These are phyloP conservation scores for Grosmannia clavigera DNA, from an alignment of 2,329 filamentous ascomycete species.

Conservation along the genomic window DNA sequence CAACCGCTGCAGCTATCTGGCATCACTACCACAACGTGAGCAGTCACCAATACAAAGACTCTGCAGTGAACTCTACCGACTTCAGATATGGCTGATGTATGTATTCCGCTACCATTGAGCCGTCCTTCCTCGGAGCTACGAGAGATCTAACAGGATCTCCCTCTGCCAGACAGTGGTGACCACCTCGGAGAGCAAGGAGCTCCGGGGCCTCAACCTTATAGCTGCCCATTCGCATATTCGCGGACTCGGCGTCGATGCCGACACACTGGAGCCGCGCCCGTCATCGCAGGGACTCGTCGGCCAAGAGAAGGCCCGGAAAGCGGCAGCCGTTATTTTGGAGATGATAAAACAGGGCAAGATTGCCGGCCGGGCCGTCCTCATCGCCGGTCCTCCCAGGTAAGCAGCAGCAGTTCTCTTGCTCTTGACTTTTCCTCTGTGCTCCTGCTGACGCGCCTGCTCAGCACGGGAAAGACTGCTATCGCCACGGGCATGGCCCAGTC, in stretches of 20 bases:
- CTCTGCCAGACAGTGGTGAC: conserved; percentile 49
- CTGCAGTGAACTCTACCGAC: neutral
- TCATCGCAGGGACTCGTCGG: conserved; percentile 89
- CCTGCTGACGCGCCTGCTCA: conserved; percentile 20
- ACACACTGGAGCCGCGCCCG: conserved; percentile 75
- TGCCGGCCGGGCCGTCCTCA: conserved; percentile 84
- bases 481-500: conserved; percentile 99
- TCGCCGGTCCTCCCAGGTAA: conserved; percentile 81
- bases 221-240: conserved; percentile 97
- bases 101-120: neutral
- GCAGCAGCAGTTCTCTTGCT: conserved; percentile 5
- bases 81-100: conserved; percentile 10
- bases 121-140: neutral
- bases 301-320: conserved; percentile 92
- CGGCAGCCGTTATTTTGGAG: conserved; percentile 88
- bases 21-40: neutral
- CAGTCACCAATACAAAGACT: neutral
- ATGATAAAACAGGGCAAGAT: conserved; percentile 99
- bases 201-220: conserved; percentile 92
- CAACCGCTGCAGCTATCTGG: neutral
- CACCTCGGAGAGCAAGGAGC: conserved; percentile 89
- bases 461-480: conserved; percentile 96
- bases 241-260: conserved; percentile 82
- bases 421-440: neutral
- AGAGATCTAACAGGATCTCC: neutral